These are phyloP conservation scores for Kwoniella mangroviensis DNA, from an alignment of 768 basidiomycete species.

Conservation along the genomic window DNA sequence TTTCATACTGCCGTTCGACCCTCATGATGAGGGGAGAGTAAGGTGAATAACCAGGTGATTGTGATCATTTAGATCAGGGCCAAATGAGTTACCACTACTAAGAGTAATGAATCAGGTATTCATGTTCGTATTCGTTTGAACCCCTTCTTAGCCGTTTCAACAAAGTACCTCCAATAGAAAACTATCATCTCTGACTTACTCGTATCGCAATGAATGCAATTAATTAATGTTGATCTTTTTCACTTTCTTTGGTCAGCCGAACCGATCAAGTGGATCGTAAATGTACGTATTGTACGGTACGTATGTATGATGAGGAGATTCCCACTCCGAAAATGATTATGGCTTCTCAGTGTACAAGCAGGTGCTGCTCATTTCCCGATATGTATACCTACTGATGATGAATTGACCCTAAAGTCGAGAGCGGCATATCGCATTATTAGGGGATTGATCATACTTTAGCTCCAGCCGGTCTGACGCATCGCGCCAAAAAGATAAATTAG, in stretches of 20 bases:
- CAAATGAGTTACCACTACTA: neutral
- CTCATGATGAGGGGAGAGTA: too few species aligned
- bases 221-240: neutral
- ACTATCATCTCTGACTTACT: neutral
- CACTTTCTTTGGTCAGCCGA: neutral
- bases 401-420: neutral
- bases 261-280: neutral
- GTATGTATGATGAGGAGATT: neutral
- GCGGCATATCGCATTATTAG: neutral
- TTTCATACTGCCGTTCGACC: too few species aligned
- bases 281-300: neutral
- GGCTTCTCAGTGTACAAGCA: neutral
- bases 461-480: conserved; percentile 12
- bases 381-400: neutral
- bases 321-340: neutral
- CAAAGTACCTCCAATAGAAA: neutral
- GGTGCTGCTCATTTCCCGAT: neutral
- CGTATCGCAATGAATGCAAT: neutral
- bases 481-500: neutral
- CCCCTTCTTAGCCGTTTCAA: neutral
- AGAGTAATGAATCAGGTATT: neutral
- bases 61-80: neutral
- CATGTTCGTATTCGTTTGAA: neutral
- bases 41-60: neutral
- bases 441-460: neutral